Base-by-base conservation (phyloP, 1,284 basidiomycete genomes). In the Ustilago loliicola region DNA sequence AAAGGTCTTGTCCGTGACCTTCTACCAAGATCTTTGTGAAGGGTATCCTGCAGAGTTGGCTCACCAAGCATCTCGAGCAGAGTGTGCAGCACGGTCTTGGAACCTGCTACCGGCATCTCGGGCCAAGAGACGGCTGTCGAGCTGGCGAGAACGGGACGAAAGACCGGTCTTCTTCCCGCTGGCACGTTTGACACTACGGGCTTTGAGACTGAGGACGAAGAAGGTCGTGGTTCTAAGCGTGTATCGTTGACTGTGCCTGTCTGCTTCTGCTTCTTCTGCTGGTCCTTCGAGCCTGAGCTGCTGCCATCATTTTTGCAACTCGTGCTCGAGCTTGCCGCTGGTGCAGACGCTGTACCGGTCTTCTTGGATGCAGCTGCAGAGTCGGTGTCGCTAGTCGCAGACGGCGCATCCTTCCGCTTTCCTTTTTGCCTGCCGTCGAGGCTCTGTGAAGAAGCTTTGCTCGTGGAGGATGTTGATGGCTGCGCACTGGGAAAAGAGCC, bases 121-220 rank as follows among this genome's bases (percentile, higher is more conserved):
- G 78, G 78, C 78, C 78, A 80, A 11, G 55, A 58, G 15, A 80
- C 74, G 1, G 65, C 72, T 3, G 75, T 73, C 13, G 78, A 67
- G 51, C 71, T 77, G 42, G 66, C 63, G 17, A 80, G 68, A 3
- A 80, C 78, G 9, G 75, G 74, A 19, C 74, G 72, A 25, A 74
- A 80, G 45, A 80, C 74, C 1, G 73, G 61, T 47, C 56, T 73
- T 25, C 78, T 62, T 4, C 62, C 58, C 0, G 73, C 45, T 4
- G 73, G 73, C 19, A 74, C 57, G 13, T 47, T 60, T 0, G 66
- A 38, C 5, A 66, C 56, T 1, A 59, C 45, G 0, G 58, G 51
- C 27, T 50, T 48, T 19, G 29, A 42, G 29, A 63, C n/a, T 21
- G 57, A 30, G 15, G 60, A 9, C 15, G 56, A 2, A 11, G 48